Conservation (phyloP, 78 protist species). For the Dictyostelium intermedium region DNA sequence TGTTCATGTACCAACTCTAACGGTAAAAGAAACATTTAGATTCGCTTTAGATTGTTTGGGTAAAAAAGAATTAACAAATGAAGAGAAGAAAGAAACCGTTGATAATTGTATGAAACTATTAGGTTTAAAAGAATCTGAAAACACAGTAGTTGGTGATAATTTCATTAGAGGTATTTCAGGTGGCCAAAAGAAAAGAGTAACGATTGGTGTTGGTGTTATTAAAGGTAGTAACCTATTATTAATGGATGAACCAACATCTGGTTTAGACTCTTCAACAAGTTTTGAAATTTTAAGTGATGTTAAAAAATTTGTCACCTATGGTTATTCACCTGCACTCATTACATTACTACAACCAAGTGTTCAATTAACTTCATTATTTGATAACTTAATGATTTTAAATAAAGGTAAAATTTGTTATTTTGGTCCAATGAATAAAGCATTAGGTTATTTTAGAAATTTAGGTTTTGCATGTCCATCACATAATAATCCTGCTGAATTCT, state of each 20-base stretch:
- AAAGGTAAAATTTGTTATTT: slow-evolving; percentile 56
- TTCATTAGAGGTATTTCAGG: slow-evolving; percentile 77
- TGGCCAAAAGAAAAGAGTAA: slow-evolving; percentile 82
- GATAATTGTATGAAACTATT: slow-evolving; percentile 8
- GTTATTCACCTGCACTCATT: slow-evolving; percentile 32
- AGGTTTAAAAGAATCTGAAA: slow-evolving; percentile 21
- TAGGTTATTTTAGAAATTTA: slow-evolving; percentile 28
- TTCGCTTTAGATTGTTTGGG: slow-evolving; percentile 73
- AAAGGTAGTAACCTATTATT: slow-evolving; percentile 34
- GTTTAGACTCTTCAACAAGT: slow-evolving; percentile 56
- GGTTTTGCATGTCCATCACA: slow-evolving; percentile 69
- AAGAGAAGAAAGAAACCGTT: slow-evolving; percentile 39
- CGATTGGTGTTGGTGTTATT: slow-evolving; percentile 67
- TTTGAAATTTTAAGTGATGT: slow-evolving; percentile 33
- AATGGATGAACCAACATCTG: slow-evolving; percentile 84
- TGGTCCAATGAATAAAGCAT: slow-evolving; percentile 35
- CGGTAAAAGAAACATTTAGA: slow-evolving; percentile 73
- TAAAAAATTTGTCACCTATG: not conserved
- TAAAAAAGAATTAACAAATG: not conserved
- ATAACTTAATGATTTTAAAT: slow-evolving; percentile 64
- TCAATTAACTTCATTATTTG: slow-evolving; percentile 64
- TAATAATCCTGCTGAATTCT: slow-evolving; percentile 70
- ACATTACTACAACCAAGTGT: slow-evolving; percentile 76
- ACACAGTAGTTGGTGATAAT: slow-evolving; percentile 67
- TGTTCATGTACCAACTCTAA: slow-evolving; percentile 44